These are phyloP conservation scores for Combretum micranthum DNA, from an alignment of 345 rosid species.

Conservation along the genomic window DNA sequence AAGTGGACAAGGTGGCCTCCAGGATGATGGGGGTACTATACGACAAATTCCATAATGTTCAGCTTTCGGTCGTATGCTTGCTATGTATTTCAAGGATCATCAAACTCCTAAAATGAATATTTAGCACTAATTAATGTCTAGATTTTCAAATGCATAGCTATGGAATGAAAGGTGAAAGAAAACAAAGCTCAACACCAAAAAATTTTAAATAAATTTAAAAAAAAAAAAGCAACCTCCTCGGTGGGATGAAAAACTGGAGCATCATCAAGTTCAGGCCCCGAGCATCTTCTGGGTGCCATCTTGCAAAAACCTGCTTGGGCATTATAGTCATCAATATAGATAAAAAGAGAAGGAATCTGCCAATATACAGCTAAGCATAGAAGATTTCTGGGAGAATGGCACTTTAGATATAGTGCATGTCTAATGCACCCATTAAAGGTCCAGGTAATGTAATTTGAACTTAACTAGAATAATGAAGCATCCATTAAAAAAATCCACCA, in stretches of 20 bases:
- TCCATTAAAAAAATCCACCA: background rate
- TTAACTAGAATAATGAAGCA: background rate
- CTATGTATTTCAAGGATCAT: slow-evolving; percentile 83
- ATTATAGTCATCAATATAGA: slow-evolving; percentile 12
- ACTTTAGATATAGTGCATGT: too few relatives aligned
- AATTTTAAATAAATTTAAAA: too few relatives aligned
- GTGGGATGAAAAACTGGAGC: slow-evolving; percentile 91
- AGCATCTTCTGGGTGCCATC: slow-evolving; percentile 78
- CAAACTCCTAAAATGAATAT: slow-evolving; percentile 64
- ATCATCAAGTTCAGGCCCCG: slow-evolving; percentile 64
- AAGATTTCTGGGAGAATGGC: background rate
- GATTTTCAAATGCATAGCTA: background rate
- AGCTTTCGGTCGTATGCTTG: slow-evolving; percentile 73
- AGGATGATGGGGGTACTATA: slow-evolving; percentile 91
- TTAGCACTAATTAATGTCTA: background rate
- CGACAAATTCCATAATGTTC: slow-evolving; percentile 96
- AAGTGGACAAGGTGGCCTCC: slow-evolving; percentile 94
- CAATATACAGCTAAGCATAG: background rate
- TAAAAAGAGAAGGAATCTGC: slow-evolving; percentile 8
- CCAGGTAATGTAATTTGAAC: background rate
- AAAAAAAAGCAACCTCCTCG: slow-evolving; percentile 61
- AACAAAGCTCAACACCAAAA: too few relatives aligned
- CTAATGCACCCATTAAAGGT: background rate
- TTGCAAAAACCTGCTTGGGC: slow-evolving; percentile 57
- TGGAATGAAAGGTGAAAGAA: too few relatives aligned